Percentiles rank a stretch among this genome's conserved stretches.
Conservation (phyloP, 345 rosid genomes). For the Hevea brasiliensis region DNA sequence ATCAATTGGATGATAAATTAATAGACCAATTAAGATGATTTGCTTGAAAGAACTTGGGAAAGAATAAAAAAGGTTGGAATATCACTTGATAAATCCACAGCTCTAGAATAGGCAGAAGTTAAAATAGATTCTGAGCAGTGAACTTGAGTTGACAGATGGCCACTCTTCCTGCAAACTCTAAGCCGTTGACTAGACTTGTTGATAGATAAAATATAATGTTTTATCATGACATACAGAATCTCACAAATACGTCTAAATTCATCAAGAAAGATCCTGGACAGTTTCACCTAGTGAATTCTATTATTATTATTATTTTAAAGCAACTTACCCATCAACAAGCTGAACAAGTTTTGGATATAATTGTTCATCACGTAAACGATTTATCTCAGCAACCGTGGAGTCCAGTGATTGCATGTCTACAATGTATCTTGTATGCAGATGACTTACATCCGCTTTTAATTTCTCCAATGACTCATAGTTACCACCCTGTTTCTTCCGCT, state of each 20-base stretch:
- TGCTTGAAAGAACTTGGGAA: neutral
- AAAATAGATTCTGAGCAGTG: neutral
- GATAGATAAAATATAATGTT: neutral
- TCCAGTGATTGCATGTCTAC: constrained; percentile 99
- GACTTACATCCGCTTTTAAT: constrained; percentile 84
- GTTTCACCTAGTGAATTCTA: neutral
- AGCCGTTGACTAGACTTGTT: neutral
- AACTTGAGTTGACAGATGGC: neutral
- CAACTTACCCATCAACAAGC: constrained; percentile 85
- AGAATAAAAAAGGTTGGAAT: neutral
- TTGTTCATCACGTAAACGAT: constrained; percentile 84
- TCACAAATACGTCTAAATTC: neutral
- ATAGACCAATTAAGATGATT: neutral
- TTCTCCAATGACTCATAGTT: constrained; percentile 81
- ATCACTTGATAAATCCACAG: neutral
- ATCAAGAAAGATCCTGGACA: neutral
- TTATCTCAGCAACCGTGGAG: constrained; percentile 91
- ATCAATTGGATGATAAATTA: neutral
- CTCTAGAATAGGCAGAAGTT: neutral
- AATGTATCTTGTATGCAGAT: constrained; percentile 90
- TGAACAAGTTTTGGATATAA: constrained; percentile 75
- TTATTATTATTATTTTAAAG: neutral
- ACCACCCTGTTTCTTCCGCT: constrained; percentile 67
- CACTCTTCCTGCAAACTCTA: neutral
- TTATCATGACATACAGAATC: neutral